Base-by-base conservation (phyloP, 2,329 filamentous ascomycete species). In the Aotearoamyces nothofagi region DNA sequence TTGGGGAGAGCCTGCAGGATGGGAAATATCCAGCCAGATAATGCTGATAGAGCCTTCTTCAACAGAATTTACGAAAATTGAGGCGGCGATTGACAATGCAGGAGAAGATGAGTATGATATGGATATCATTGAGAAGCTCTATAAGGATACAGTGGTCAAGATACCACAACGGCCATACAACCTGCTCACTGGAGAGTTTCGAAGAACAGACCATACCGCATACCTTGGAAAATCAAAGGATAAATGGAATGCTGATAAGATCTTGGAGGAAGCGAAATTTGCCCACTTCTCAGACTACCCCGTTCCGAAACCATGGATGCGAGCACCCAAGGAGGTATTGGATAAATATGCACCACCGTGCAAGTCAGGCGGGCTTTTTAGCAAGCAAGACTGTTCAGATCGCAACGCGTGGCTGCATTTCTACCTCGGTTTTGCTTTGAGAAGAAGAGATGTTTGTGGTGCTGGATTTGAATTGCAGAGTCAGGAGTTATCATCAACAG, bases 221-320 rank as follows among this genome's bases (percentile, higher is more conserved):
- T 73, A 65, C 36, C 41, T 72, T 24, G 66, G 64, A 2, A 55
- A 52, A 33, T 46, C 49, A 12, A 44, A 56, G 6, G 60, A 63
- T 36, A 39, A 33, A 8, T 72, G 66, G 66, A 58, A 70, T 41
- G 53, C 66, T 1, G 57, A 68, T 13, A 53, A 50, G 22, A 58
- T 60, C 1, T 55, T 67, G 29, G 58, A 59, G 9, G 69, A 78
- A 40, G 68, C 71, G 5, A 78, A 77, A 37, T 58, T 76, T 4
- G 55, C 81, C 2, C 76, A 81, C 46, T 81, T 80, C 46, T 75
- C 68, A 9, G 77, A 82, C 43, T 78, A 69, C 69, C 77, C 76
- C 1, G 40, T 78, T 5, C 24, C 24, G 4, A 26, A 26, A 15
- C 24, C 24, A 8, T 26, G 24, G 24, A 26, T 26, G 6, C n/a